Evolutionary conservation across 2,329 filamentous ascomycete species (phyloP).

Genomic region (Aureobasidium pullulans): DNA sequence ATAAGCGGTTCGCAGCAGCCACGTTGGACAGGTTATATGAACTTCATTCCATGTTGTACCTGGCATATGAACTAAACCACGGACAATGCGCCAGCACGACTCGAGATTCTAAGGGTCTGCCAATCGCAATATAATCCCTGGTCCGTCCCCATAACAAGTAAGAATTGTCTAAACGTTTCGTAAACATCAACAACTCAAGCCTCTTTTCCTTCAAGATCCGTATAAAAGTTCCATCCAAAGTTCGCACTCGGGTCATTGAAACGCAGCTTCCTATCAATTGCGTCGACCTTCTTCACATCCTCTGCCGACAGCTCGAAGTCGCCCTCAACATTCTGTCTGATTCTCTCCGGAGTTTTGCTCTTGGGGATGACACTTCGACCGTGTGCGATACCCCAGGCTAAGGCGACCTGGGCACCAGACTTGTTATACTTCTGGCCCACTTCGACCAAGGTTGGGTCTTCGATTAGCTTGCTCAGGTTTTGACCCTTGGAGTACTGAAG

Average conservation of each 20-base stretch:
- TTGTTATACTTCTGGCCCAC: conserved; percentile 48
- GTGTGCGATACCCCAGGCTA: conserved; percentile 48
- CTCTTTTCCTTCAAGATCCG: conserved; percentile 51
- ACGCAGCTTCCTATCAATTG: conserved; percentile 53
- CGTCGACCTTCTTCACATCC: conserved; percentile 50
- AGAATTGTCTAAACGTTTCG: too few species aligned
- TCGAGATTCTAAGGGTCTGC: not conserved
- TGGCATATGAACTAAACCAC: not conserved
- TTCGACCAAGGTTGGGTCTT: conserved; percentile 42
- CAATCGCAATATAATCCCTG: not conserved
- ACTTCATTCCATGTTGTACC: not conserved
- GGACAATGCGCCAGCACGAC: not conserved
- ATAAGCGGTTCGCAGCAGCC: conserved; percentile 6
- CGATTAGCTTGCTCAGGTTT: conserved; percentile 43
- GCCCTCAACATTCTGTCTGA: conserved; percentile 29
- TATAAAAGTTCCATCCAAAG: conserved; percentile 54
- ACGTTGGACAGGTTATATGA: conserved; percentile 2
- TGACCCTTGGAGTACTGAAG: conserved; percentile 35
- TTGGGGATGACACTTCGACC: conserved; percentile 49
- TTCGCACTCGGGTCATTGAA: conserved; percentile 53
- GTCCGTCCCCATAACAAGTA: not conserved
- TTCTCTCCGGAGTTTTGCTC: conserved; percentile 35
- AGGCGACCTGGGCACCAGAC: conserved; percentile 43
- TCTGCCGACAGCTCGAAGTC: conserved; percentile 53
- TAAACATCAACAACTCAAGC: not conserved